Evolutionary conservation across 2,329 filamentous ascomycete species (phyloP), one percentile per base, ranked within the genome.

Genomic region (Thelonectria blattea): DNA sequence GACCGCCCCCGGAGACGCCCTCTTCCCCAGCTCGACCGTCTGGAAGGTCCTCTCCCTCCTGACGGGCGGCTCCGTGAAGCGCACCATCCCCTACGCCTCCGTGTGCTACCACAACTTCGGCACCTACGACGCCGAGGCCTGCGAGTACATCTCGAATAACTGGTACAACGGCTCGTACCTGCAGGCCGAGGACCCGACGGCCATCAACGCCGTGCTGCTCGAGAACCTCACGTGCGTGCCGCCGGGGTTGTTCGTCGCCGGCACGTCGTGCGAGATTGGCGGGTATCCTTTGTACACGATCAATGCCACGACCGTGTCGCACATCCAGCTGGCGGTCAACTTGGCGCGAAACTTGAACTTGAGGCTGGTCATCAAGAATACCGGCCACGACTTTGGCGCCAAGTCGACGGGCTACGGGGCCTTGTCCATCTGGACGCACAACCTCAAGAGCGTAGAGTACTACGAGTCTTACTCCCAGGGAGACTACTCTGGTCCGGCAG

Each of bases 351-450:
- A 73, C 46, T 65, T 74, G 24, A 80, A 82, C 68, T 69, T 83
- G 10, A 80, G 81, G 11, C 71, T 84, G 20, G 77, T 83, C 37
- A 74, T 84, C 62, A 82, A 68, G 61, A 75, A 84, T 72, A 85
- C 81, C 0, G 82, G 81, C 49, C 82, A 84, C 64, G 81, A 83
- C 65, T 83, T 81, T 66, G 72, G 75, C 18, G 88, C 86, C 52
- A 83, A 84, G 48, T 86, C 83, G 0, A 85, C 85, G 0, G 88
- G 87, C 15, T 71, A 71, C n/a, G 75, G 76, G 6, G 68, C 74
- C 15, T 66, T 80, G 41, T 71, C 73, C 20, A 67, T 79, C 47
- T 77, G 76, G 73, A 79, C 75, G 7, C 77, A 79, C 64, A 67
- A 73, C 60, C 69, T 80, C 62, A 78, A 80, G 71, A 69, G 75